Percentiles rank a stretch among this genome's conserved stretches.
phyloP scores from a whole-genome alignment of 495 filamentous ascomycete species.

The Penicillium roqueforti region DNA sequence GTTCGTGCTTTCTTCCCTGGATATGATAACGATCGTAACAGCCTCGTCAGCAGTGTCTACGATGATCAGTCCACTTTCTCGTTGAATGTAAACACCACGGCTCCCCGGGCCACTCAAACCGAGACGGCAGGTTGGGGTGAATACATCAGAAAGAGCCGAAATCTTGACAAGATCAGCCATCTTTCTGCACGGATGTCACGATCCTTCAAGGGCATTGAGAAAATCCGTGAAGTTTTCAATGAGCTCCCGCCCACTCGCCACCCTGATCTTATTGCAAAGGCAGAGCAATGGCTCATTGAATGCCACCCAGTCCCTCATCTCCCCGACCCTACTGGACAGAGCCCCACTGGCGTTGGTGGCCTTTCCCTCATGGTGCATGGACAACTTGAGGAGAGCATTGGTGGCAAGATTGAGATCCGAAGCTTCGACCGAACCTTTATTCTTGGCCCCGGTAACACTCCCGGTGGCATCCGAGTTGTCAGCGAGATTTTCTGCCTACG shows the following conservation, averaged over 20 bases:
- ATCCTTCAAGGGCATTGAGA: conserved; percentile 55
- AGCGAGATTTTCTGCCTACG: conserved; percentile 74
- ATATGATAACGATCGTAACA: conserved; percentile 68
- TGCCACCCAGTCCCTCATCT: conserved; percentile 72
- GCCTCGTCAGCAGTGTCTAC: conserved; percentile 64
- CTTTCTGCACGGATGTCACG: conserved; percentile 58
- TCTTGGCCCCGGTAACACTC: conserved; percentile 66
- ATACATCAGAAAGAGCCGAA: conserved; percentile 78
- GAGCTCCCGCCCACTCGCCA: conserved; percentile 71
- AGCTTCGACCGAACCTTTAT: conserved; percentile 85
- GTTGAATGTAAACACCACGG: conserved; percentile 62
- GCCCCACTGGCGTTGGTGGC: conserved; percentile 62
- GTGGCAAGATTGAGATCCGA: conserved; percentile 55
- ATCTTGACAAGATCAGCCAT: conserved; percentile 66
- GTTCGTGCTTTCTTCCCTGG: conserved; percentile 67
- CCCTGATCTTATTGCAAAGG: conserved; percentile 57
- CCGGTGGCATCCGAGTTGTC: conserved; percentile 66
- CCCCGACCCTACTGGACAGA: conserved; percentile 64
- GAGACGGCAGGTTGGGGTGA: conserved; percentile 57
- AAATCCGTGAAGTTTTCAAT: conserved; percentile 67
- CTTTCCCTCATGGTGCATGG: conserved; percentile 77
- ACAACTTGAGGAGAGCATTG: conserved; percentile 70
- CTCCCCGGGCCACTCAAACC: conserved; percentile 48
- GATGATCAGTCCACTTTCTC: conserved; percentile 77
- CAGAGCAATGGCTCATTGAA: conserved; percentile 73